Conservation (phyloP, 305 asterid species). For the Stenogyne calaminthoides region DNA sequence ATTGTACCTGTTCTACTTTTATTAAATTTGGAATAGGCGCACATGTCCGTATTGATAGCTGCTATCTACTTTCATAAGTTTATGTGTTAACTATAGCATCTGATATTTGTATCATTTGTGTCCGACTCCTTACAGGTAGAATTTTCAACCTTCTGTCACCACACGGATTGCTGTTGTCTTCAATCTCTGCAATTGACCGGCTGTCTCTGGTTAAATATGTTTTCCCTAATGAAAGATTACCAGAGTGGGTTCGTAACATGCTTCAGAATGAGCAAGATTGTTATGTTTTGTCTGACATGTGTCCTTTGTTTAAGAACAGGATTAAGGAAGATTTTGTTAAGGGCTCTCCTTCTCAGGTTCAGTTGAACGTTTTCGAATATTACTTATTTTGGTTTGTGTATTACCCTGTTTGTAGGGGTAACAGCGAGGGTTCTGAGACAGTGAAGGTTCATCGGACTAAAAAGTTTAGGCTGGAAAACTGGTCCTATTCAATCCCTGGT, state of each 20-base stretch:
- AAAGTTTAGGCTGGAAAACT: slow-evolving; percentile 76
- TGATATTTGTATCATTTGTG: neutral
- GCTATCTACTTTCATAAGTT: neutral
- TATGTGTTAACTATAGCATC: slow-evolving; percentile 8
- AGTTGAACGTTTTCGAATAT: slow-evolving; percentile 87
- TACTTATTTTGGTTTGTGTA: slow-evolving; percentile 93
- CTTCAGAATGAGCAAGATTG: slow-evolving; percentile 62
- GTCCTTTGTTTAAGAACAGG: slow-evolving; percentile 70
- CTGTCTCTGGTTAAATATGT: slow-evolving; percentile 75
- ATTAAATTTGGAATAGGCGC: neutral
- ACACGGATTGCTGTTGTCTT: slow-evolving; percentile 68
- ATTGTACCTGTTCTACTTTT: slow-evolving; percentile 2
- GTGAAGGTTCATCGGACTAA: slow-evolving; percentile 60
- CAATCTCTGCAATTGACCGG: slow-evolving; percentile 67
- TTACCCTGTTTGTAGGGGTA: slow-evolving; percentile 85
- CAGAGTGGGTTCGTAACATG: slow-evolving; percentile 84
- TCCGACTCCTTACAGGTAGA: slow-evolving; percentile 49
- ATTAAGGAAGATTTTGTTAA: slow-evolving; percentile 64
- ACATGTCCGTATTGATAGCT: neutral
- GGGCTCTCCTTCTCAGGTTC: slow-evolving; percentile 75
- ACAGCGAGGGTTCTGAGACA: slow-evolving; percentile 58
- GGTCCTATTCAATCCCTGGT: slow-evolving; percentile 84
- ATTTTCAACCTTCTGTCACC: slow-evolving; percentile 78
- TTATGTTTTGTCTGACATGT: slow-evolving; percentile 51
- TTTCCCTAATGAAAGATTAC: slow-evolving; percentile 81